A percentile compares a stretch with the other conserved stretches of the same genome.
These are phyloP conservation scores for Colletotrichum musae DNA, from an alignment of 2,329 filamentous ascomycete species.

Conservation along the genomic window DNA sequence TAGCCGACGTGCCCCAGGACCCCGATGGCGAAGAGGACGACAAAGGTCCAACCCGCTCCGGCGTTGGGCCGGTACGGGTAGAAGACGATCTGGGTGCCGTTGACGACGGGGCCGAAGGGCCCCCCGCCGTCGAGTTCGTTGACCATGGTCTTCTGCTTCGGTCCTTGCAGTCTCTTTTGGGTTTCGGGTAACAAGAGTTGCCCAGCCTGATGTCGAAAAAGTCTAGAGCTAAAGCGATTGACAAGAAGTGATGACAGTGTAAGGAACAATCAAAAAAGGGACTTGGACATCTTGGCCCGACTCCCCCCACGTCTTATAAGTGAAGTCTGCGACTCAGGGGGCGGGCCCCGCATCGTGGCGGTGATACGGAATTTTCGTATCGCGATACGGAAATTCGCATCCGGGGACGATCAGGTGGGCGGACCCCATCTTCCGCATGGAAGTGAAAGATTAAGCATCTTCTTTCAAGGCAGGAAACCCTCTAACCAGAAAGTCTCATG, in stretches of 20 bases:
- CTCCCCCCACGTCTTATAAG: background rate
- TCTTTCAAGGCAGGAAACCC: too few relatives aligned
- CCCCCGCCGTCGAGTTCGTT: slow-evolving; percentile 18
- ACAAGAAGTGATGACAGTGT: background rate
- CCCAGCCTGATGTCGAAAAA: background rate
- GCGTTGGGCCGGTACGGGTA: slow-evolving; percentile 28
- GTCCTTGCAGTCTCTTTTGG: too few relatives aligned
- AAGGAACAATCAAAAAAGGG: background rate
- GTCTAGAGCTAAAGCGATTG: background rate
- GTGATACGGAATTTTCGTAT: slow-evolving; percentile 18
- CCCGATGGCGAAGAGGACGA: slow-evolving; percentile 29
- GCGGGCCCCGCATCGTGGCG: background rate
- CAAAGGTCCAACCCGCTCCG: slow-evolving; percentile 31
- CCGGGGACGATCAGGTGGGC: too few relatives aligned
- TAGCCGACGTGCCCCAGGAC: slow-evolving; percentile 1
- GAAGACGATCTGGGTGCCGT: slow-evolving; percentile 34
- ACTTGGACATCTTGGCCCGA: background rate
- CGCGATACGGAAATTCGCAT: slow-evolving; percentile 9
- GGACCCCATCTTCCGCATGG: too few relatives aligned
- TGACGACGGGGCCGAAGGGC: slow-evolving; percentile 35
- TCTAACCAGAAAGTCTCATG: too few relatives aligned
- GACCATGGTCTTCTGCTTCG: slow-evolving; percentile 5
- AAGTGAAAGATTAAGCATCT: too few relatives aligned
- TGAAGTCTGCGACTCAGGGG: background rate
- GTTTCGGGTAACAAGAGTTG: background rate